Base-by-base conservation (phyloP, 768 basidiomycete genomes). In the Leccinum uliginosum region DNA sequence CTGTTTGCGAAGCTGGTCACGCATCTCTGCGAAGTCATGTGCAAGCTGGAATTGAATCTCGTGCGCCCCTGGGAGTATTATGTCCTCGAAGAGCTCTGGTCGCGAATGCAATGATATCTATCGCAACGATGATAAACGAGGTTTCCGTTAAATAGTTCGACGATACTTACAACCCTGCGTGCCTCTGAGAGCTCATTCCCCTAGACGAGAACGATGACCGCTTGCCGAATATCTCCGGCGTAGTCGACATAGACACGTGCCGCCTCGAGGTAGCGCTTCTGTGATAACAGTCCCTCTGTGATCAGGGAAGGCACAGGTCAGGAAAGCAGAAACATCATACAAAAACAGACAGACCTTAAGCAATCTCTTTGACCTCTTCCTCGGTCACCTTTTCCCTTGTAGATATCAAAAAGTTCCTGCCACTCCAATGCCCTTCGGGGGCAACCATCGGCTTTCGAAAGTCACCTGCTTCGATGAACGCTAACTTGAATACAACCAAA, bases 171-270 rank as follows among this genome's bases (percentile, higher is more conserved):
- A 60, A 96, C 76, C 53, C 97, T 82, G 50, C 91, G 80, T 0
- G 96, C 96, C 69, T 98, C 97, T 0, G 92, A 86, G 69, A 94
- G 88, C 19, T 83, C 78, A 57, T 87, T 86, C 0, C 94, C 97
- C 62, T 89, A 82, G 10, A 89, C 86, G 17, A 95, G 80, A 0
- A 84, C 80, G 32, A 86, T 80, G 44, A 93, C 82, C 0, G 90
- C 90, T 48, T 86, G 85, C 3, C 87, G 83, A 4, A 90, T 74
- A 69, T 97, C 89, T 43, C 84, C 74, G 0, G 83, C 82, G 62
- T 98, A 95, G 64, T 98, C 93, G 8, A 96, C 73, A 15, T 91
- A 76, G 4, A 98, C 87, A 17, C 82, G 80, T 1, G 86, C 89
- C 2, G 94, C 92, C 60, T 98, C 97, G 3, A 78, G 63, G 62